These are phyloP conservation scores for Macrolepiota dolichaula DNA, from an alignment of 768 basidiomycete genomes.

Conservation along the genomic window DNA sequence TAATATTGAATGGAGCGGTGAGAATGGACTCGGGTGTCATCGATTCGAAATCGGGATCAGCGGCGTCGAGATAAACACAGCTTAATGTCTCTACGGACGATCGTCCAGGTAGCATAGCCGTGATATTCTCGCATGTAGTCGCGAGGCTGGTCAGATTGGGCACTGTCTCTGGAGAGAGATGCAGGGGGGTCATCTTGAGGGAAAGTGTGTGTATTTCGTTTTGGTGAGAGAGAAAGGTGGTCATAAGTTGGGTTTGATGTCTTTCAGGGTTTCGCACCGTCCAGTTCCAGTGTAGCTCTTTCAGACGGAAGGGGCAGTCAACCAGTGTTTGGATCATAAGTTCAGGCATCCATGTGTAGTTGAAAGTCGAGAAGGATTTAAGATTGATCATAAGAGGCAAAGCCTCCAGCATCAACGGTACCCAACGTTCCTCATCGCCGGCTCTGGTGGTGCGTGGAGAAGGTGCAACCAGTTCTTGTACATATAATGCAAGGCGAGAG, in stretches of 20 bases:
- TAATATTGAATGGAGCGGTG: not conserved
- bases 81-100: not conserved
- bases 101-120: not conserved
- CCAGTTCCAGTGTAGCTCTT: conserved; percentile 3
- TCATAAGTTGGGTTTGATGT: not conserved
- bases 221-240: not conserved
- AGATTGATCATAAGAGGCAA: conserved; percentile 4
- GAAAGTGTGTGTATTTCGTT: not conserved
- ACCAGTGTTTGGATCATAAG: not conserved
- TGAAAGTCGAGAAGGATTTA: conserved; percentile 4
- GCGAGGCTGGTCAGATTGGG: not conserved
- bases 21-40: not conserved
- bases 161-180: not conserved
- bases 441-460: not conserved
- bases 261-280: not conserved
- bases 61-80: conserved; percentile 1
- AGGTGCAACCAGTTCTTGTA: conserved; percentile 1
- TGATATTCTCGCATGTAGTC: not conserved
- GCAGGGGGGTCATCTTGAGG: conserved; percentile 1
- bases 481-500: not conserved
- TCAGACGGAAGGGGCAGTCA: not conserved
- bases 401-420: not conserved
- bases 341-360: not conserved
- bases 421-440: not conserved
- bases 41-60: not conserved